Conservation (phyloP, 2,329 filamentous ascomycete species). For the Fusarium begoniae region DNA sequence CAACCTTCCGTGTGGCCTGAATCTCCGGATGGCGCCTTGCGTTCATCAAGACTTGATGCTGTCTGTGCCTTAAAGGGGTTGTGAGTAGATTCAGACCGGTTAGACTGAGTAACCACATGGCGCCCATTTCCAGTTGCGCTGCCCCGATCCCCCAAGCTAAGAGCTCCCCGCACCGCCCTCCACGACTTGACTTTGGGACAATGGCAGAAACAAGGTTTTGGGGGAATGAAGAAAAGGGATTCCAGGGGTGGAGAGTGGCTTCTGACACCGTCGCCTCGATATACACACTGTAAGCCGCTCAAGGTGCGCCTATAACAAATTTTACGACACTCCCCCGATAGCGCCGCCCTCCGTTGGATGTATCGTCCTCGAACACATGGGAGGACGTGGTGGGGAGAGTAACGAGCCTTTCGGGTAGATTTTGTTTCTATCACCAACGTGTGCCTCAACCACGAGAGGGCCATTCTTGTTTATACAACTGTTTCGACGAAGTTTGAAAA, state of each 20-base stretch:
- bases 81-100: neutral
- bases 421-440: neutral
- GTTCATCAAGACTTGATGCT: neutral
- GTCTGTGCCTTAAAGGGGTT: slow-evolving; percentile 3
- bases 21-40: neutral
- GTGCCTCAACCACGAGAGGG: neutral
- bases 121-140: slow-evolving; percentile 9
- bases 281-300: neutral
- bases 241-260: slow-evolving; percentile 26
- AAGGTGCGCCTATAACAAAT: slow-evolving; percentile 11
- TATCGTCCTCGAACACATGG: slow-evolving; percentile 39
- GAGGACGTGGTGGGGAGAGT: slow-evolving; percentile 20
- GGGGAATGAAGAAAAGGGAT: slow-evolving; percentile 25
- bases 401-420: slow-evolving; percentile 27
- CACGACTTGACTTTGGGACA: slow-evolving; percentile 17
- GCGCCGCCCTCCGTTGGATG: slow-evolving; percentile 26
- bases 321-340: slow-evolving; percentile 30
- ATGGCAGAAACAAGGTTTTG: slow-evolving; percentile 36
- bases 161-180: slow-evolving; percentile 33
- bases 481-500: neutral
- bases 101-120: slow-evolving; percentile 12
- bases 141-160: slow-evolving; percentile 16
- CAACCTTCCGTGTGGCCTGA: neutral
- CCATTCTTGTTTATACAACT: neutral
- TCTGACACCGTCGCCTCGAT: slow-evolving; percentile 8